Base-by-base conservation (phyloP, 805 yeast genomes). In the Candida argentea region DNA sequence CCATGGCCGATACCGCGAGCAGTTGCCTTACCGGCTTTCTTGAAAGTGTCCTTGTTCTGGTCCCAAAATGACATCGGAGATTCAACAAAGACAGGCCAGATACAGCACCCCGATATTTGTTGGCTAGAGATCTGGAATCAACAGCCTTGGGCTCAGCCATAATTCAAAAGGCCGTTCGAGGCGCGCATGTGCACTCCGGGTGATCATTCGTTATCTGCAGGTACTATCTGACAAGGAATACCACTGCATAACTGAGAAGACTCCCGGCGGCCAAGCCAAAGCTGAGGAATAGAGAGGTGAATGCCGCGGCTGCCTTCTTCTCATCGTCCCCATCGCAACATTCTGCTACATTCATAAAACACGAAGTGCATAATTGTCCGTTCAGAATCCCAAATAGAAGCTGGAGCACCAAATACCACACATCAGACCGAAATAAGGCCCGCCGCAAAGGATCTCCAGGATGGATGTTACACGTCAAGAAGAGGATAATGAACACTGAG, bases 221-320 rank as follows among this genome's bases (percentile, higher is more conserved):
- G 14, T 17, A 6, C 16, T 26, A 26, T 9, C 10, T 13, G 4
- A 26, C 20, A 4, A 20, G 15, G 22, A 20, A 20, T 14, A 76
- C 87, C 35, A 82, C 63, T 3, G 72, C 36, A 44, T 85, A 89
- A 43, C 94, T 81, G 30, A 76, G 45, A 1, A 85, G 35, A 34
- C 94, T 76, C 4, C 98, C 98, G 2, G 66, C 57, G 0, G 91
- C 74, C 28, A 89, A 64, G 0, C 95, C 95, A 7, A 74, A 46
- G 31, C 87, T 76, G 28, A 87, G 68, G 39, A 84, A 74, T 14
- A 87, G 73, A 1, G 85, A 75, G 25, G 94, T 77, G 48, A 87
- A 82, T 3, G 96, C 96, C 25, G 95, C 95, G 2, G 97, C 95
- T 1, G 95, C 95, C 34, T 83, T 84, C 48, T 74, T 76, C 43